Percentiles rank a stretch among this genome's conserved stretches.
Evolutionary conservation across 495 filamentous ascomycete genomes (phyloP).

Genomic region (Aspergillus sparsus): DNA sequence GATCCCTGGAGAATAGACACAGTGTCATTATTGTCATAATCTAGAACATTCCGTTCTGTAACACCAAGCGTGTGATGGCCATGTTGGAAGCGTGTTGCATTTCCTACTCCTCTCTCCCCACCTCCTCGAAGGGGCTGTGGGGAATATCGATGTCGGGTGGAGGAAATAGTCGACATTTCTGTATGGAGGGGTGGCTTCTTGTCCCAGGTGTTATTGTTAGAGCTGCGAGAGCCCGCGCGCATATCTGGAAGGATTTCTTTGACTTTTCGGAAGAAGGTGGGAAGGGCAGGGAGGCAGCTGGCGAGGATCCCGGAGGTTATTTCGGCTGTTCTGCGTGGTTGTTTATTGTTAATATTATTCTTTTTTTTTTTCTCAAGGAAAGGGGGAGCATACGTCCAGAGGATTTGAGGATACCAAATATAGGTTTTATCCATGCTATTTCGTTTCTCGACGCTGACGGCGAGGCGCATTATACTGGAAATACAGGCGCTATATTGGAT

Average conservation of each 20-base stretch:
- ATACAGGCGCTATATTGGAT: slow-evolving; percentile 18
- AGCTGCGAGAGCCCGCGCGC: slow-evolving; percentile 3
- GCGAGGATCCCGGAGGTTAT: slow-evolving; percentile 28
- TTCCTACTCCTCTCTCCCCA: too few relatives aligned
- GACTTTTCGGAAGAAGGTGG: slow-evolving; percentile 23
- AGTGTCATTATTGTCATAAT: too few relatives aligned
- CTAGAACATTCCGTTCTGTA: too few relatives aligned
- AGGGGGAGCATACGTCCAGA: slow-evolving; percentile 27
- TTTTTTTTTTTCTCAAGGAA: neutral
- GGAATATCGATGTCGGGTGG: too few relatives aligned
- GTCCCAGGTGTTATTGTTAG: slow-evolving; percentile 3
- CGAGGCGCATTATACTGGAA: slow-evolving; percentile 27
- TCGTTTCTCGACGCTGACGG: slow-evolving; percentile 19
- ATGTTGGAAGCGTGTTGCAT: too few relatives aligned
- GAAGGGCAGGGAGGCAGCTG: slow-evolving; percentile 26
- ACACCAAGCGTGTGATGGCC: too few relatives aligned
- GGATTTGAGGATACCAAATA: slow-evolving; percentile 26
- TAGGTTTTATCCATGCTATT: slow-evolving; percentile 20
- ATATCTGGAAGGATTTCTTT: slow-evolving; percentile 10
- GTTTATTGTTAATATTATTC: neutral
- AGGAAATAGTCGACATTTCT: too few relatives aligned
- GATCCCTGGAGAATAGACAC: too few relatives aligned
- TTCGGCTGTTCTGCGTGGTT: slow-evolving; percentile 25
- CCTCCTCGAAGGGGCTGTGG: too few relatives aligned
- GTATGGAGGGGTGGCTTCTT: neutral